Evolutionary conservation across 140 eudicot species (phyloP).

Genomic region (Ambrosia hybrid): DNA sequence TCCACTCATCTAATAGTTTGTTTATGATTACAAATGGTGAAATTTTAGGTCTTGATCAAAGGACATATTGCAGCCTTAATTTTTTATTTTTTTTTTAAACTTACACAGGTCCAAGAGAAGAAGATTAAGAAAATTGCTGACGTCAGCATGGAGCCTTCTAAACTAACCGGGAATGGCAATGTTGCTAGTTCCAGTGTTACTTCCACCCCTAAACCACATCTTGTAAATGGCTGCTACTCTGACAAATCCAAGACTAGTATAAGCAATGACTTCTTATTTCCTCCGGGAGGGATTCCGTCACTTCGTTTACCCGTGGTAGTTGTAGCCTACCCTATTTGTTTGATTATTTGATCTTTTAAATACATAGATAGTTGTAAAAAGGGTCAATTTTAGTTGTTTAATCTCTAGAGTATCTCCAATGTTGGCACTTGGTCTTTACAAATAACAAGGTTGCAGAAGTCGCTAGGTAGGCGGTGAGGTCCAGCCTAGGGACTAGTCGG

Average conservation of each 20-base stretch:
- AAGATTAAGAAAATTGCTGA: conserved; percentile 77
- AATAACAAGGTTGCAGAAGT: too few relatives aligned
- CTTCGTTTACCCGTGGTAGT: conserved; percentile 93
- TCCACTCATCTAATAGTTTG: conserved; percentile 11
- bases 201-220: conserved; percentile 46
- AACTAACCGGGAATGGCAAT: conserved; percentile 63
- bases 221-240: conserved; percentile 55
- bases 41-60: background rate
- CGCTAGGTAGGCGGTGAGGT: too few relatives aligned
- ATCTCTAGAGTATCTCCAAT: too few relatives aligned
- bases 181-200: conserved; percentile 57
- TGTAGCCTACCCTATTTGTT: conserved; percentile 44
- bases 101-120: conserved; percentile 90
- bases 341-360: background rate
- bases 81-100: background rate
- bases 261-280: conserved; percentile 56
- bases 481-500: too few relatives aligned
- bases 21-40: background rate
- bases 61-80: background rate
- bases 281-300: conserved; percentile 69
- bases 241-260: conserved; percentile 29
- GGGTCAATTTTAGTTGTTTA: too few relatives aligned
- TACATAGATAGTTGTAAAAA: background rate
- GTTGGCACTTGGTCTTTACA: too few relatives aligned
- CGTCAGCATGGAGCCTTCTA: conserved; percentile 64